Conservation (phyloP, 371 early-diverging fungal species). For the Lichtheimia corymbifera region DNA sequence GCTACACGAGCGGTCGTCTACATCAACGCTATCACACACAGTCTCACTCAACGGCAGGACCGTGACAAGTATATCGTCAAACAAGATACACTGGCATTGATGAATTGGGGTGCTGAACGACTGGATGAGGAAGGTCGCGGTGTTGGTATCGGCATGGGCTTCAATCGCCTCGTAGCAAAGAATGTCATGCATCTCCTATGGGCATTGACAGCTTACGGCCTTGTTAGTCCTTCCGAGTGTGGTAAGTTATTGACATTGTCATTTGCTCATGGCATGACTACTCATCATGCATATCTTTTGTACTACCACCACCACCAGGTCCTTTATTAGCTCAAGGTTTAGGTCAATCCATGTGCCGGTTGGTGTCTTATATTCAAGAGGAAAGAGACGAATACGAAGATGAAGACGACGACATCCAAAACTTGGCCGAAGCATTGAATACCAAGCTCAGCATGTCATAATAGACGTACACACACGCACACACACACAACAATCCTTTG, state of each 20-base stretch:
- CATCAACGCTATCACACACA: slow-evolving; percentile 37
- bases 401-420: slow-evolving; percentile 45
- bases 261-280: no score
- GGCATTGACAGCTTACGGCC: slow-evolving; percentile 39
- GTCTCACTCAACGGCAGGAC: slow-evolving; percentile 19
- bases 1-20: slow-evolving; percentile 40
- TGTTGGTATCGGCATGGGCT: slow-evolving; percentile 47
- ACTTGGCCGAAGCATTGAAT: slow-evolving; percentile 38
- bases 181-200: slow-evolving; percentile 47
- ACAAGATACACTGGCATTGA: slow-evolving; percentile 26
- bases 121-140: slow-evolving; percentile 47
- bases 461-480: not conserved
- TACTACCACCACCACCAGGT: slow-evolving; percentile 7
- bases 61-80: slow-evolving; percentile 24
- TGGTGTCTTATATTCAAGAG: slow-evolving; percentile 44
- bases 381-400: slow-evolving; percentile 34
- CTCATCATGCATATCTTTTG: no score
- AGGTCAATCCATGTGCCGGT: slow-evolving; percentile 36
- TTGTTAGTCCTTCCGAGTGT: slow-evolving; percentile 33
- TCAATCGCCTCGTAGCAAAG: slow-evolving; percentile 44
- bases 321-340: slow-evolving; percentile 29
- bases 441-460: slow-evolving; percentile 33
- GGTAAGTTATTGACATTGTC: slow-evolving; percentile 23
- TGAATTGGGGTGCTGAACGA: slow-evolving; percentile 43
- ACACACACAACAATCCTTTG: not conserved